Evolutionary conservation across 768 basidiomycete genomes (phyloP), one percentile per base, ranked within the genome.

Genomic region (Amanita rubescens): DNA sequence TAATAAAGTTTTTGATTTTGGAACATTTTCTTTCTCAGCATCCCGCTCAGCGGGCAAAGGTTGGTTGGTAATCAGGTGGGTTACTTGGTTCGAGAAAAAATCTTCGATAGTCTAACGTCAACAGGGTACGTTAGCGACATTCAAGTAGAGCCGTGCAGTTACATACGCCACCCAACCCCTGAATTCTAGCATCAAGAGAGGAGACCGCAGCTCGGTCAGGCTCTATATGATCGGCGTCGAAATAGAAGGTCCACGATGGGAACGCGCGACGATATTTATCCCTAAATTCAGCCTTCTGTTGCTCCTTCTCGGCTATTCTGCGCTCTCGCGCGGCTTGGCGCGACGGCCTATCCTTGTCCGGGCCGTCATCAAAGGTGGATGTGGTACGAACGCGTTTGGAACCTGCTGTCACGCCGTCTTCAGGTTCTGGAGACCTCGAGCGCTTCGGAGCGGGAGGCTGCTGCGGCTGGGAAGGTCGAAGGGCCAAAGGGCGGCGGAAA

Each of bases 1-100:
- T 54, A 53, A 41, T 57, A 55, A 19, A 2, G 57, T 49, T 53
- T 66, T 68, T 1, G 65, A 46, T 50, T 70, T 74, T 14, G 68
- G 66, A n/a, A 66, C 63, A 62, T 90, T 90, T 66, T 90, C 88
- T 66, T 90, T 89, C 65, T 86, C 80, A 5, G 71, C 67, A 17
- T 42, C 55, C 55, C 67, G 69, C 17, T 68, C 55, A 46, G 66
- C 51, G 38, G 74, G 68, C 49, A 68, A 57, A 32, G 71, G 64
- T 51, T 75, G 74, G 61, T 87, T 78, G 50, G 87, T 89, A 63
- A 95, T 84, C 57, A 97, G 76, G 70, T 98, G 95, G 0, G 93
- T 94, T 22, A 95, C 81, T 45, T 82, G 77, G 45, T 77, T 82
- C 27, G 88, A 90, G 67, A 97, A 94, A 75, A 96, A 96, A 56